phyloP scores from a whole-genome alignment of 2,329 filamentous ascomycete species.

The Graphilbum fragrans region DNA sequence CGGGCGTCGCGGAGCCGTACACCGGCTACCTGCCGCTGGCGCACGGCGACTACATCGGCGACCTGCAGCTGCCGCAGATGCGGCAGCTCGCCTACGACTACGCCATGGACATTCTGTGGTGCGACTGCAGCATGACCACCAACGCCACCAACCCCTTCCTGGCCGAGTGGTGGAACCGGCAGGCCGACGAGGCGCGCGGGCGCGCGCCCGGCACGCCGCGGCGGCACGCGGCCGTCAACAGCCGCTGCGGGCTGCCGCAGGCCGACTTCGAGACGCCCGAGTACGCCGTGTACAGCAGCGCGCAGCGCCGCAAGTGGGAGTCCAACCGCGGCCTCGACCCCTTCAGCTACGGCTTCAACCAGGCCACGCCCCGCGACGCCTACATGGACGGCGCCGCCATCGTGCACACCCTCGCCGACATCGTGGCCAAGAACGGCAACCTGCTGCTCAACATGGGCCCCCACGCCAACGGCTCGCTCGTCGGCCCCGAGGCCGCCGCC shows the following conservation, averaged over 20 bases:
- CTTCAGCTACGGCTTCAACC: constrained; percentile 46
- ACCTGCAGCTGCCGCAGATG: constrained; percentile 35
- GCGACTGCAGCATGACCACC: constrained; percentile 30
- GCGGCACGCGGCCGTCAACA: constrained; percentile 28
- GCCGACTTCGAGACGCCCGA: constrained; percentile 49
- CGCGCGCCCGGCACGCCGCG: too few relatives aligned
- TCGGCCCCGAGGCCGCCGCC: constrained; percentile 31
- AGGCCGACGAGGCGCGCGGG: constrained; percentile 15
- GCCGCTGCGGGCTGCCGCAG: constrained; percentile 36
- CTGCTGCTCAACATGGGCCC: constrained; percentile 45
- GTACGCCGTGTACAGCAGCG: constrained; percentile 35
- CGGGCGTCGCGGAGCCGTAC: constrained; percentile 26
- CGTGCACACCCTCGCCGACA: constrained; percentile 35
- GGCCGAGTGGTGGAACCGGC: constrained; percentile 26
- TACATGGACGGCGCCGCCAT: constrained; percentile 41
- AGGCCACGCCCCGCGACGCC: constrained; percentile 31
- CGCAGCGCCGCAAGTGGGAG: constrained; percentile 47
- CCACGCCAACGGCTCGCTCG: constrained; percentile 39
- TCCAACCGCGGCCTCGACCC: constrained; percentile 48
- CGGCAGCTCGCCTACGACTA: constrained; percentile 26
- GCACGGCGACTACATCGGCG: constrained; percentile 26
- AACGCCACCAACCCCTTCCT: constrained; percentile 29
- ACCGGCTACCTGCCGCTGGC: constrained; percentile 25
- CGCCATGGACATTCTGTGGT: constrained; percentile 36
- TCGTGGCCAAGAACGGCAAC: constrained; percentile 43